Evolutionary conservation across 805 yeast species (phyloP).

Genomic region (Teunomyces lycoperdinae): DNA sequence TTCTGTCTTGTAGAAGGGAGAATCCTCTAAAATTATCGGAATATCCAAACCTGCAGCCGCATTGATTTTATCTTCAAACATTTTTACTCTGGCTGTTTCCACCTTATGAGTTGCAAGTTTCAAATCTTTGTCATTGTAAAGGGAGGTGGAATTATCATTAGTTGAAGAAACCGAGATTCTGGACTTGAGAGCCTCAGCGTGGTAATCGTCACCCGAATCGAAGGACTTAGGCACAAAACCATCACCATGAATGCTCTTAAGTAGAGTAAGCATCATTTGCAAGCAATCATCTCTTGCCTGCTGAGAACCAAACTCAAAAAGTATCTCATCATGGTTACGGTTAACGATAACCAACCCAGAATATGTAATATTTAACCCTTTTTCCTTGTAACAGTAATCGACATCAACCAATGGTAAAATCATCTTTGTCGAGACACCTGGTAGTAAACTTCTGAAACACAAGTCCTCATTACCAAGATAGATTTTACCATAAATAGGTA

Average conservation of each 20-base stretch:
- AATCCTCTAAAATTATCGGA: constrained; percentile 68
- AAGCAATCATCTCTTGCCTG: constrained; percentile 74
- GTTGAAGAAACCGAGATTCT: constrained; percentile 8
- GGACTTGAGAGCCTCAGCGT: constrained; percentile 13
- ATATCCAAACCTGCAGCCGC: constrained; percentile 60
- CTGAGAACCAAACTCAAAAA: constrained; percentile 69
- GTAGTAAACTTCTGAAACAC: constrained; percentile 79
- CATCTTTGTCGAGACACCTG: constrained; percentile 78
- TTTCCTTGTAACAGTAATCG: constrained; percentile 65
- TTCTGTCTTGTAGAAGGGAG: constrained; percentile 51
- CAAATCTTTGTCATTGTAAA: constrained; percentile 4
- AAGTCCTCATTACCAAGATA: constrained; percentile 66
- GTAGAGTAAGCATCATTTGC: constrained; percentile 45
- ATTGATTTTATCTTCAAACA: constrained; percentile 65
- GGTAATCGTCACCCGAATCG: constrained; percentile 23
- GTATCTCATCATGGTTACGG: constrained; percentile 72
- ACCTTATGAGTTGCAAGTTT: constrained; percentile 23
- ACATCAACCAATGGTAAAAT: constrained; percentile 73
- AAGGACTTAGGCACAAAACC: constrained; percentile 18
- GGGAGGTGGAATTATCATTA: not conserved
- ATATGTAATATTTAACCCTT: constrained; percentile 65
- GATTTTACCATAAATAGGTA: constrained; percentile 82
- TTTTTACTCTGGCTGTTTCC: constrained; percentile 58
- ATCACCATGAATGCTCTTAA: constrained; percentile 40
- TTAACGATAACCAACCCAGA: constrained; percentile 68